A percentile compares a stretch with the other conserved stretches of the same genome.
Conservation (phyloP, 306 rosid genomes). For the Herpetospermum pedunculosum region DNA sequence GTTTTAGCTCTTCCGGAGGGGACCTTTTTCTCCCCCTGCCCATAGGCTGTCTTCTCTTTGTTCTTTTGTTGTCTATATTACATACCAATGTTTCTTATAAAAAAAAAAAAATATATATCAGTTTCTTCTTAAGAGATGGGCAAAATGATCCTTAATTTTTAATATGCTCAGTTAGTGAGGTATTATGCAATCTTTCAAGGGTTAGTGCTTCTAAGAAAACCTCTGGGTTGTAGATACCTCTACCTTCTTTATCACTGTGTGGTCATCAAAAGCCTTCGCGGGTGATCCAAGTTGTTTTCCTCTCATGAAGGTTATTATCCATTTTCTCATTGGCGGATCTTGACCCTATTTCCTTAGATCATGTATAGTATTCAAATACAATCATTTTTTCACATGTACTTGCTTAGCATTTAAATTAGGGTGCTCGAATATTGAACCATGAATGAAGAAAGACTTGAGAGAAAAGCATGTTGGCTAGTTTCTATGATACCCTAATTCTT, state of each 20-base stretch:
- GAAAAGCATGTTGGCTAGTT: background rate
- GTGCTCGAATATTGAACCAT: background rate
- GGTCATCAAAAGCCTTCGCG: background rate
- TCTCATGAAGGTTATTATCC: background rate
- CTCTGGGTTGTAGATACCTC: background rate
- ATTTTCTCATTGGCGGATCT: background rate
- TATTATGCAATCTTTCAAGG: background rate
- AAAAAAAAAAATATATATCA: too few relatives aligned
- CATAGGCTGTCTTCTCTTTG: too few relatives aligned
- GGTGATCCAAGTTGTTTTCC: background rate
- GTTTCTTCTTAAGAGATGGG: background rate
- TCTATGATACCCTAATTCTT: background rate
- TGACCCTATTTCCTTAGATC: background rate
- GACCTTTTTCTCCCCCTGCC: too few relatives aligned
- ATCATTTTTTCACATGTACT: background rate
- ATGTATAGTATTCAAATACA: background rate
- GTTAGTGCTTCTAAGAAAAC: background rate
- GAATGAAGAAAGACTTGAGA: background rate
- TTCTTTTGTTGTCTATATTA: too few relatives aligned
- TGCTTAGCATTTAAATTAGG: background rate
- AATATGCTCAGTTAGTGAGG: background rate
- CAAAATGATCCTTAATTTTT: background rate
- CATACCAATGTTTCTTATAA: too few relatives aligned
- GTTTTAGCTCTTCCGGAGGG: too few relatives aligned
- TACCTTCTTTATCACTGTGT: background rate